These are phyloP conservation scores for Alternaria alternata DNA, from an alignment of 2,329 filamentous ascomycete species.

Conservation along the genomic window DNA sequence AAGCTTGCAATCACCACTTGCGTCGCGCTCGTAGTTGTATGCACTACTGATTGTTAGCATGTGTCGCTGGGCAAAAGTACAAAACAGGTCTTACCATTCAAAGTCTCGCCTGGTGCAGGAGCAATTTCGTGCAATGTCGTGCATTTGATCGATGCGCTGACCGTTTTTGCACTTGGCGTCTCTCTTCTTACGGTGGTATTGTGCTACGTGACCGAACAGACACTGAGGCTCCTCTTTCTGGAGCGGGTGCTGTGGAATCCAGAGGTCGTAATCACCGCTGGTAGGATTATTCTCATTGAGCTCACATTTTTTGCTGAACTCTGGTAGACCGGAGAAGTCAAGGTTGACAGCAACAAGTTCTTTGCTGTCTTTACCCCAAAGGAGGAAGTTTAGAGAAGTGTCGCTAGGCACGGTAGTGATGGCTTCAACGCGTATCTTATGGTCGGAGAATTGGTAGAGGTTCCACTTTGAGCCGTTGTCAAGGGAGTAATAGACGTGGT, in stretches of 20 bases:
- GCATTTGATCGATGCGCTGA: slow-evolving; percentile 68
- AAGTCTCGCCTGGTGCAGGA: slow-evolving; percentile 84
- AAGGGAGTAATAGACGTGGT: slow-evolving; percentile 75
- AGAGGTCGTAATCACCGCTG: slow-evolving; percentile 80
- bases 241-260: slow-evolving; percentile 85
- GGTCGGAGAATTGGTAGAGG: slow-evolving; percentile 74
- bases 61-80: neutral
- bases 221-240: slow-evolving; percentile 80
- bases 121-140: slow-evolving; percentile 77
- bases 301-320: slow-evolving; percentile 73
- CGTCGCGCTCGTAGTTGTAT: slow-evolving; percentile 88
- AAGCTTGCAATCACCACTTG: slow-evolving; percentile 77
- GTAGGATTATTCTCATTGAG: slow-evolving; percentile 68
- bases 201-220: slow-evolving; percentile 88
- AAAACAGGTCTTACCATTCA: slow-evolving; percentile 75
- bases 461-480: slow-evolving; percentile 85
- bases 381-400: slow-evolving; percentile 86
- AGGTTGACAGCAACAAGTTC: slow-evolving; percentile 79
- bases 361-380: slow-evolving; percentile 74
- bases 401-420: slow-evolving; percentile 91
- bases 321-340: slow-evolving; percentile 79
- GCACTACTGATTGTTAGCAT: slow-evolving; percentile 65
- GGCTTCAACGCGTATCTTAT: slow-evolving; percentile 75
- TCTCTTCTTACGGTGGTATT: slow-evolving; percentile 90
- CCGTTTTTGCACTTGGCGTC: slow-evolving; percentile 83